Conservation (phyloP, 2,329 filamentous ascomycete species). For the Fusarium vanettenii region DNA sequence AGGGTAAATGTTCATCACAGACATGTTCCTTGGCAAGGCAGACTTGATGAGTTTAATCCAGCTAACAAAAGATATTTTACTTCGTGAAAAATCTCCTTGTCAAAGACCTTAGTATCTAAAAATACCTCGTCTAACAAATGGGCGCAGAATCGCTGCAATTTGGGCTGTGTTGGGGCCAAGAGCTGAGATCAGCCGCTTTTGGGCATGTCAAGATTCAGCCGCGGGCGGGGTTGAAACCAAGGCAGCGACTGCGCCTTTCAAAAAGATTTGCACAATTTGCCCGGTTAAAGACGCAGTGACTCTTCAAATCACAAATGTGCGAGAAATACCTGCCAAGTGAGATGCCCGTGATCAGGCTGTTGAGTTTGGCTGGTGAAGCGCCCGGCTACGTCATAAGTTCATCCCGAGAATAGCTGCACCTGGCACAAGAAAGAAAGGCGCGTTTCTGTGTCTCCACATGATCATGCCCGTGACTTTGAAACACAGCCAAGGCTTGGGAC, state of each 20-base stretch:
- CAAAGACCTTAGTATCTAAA: not conserved
- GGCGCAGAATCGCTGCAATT: not conserved
- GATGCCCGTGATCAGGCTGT: not conserved
- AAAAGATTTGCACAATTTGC: not conserved
- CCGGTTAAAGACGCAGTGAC: not conserved
- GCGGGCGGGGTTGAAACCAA: not conserved
- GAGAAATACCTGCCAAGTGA: not conserved
- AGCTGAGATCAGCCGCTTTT: not conserved
- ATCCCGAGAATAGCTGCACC: conserved; percentile 4
- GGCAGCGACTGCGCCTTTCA: not conserved
- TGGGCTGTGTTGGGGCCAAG: not conserved
- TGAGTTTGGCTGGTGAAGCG: not conserved
- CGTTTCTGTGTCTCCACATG: conserved; percentile 7
- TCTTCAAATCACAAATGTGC: not conserved
- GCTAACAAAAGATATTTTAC: not conserved
- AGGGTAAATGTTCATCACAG: no score
- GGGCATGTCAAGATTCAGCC: not conserved
- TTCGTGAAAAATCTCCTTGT: no score
- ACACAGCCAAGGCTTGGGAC: not conserved
- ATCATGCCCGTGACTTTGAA: conserved; percentile 18
- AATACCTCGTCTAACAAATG: not conserved
- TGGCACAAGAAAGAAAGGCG: not conserved
- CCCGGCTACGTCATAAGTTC: conserved; percentile 13
- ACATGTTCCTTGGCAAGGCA: not conserved
- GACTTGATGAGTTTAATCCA: not conserved